Percentiles rank a stretch among this genome's conserved stretches.
phyloP scores from a whole-genome alignment of 2,329 filamentous ascomycete genomes.

The Dissoconium aciculare region DNA sequence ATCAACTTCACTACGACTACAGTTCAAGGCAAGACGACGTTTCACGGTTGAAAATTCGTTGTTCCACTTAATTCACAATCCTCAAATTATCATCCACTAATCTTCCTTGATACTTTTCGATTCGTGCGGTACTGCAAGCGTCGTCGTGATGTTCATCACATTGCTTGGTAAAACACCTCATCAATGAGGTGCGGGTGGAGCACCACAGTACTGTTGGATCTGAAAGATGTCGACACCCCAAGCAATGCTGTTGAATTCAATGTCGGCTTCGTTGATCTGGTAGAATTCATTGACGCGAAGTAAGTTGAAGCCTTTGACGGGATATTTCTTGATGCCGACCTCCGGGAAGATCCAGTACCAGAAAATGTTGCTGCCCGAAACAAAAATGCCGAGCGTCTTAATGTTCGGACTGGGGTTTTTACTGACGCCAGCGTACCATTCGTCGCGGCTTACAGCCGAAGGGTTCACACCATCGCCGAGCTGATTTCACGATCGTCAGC shows the following conservation, averaged over 20 bases:
- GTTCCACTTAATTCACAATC: too few species aligned
- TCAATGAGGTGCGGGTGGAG: too few species aligned
- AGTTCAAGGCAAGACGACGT: too few species aligned
- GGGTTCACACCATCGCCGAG: neutral
- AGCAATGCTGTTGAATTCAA: slow-evolving; percentile 2
- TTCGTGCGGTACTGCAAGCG: too few species aligned
- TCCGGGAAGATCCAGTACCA: slow-evolving; percentile 9
- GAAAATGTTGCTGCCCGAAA: slow-evolving; percentile 7
- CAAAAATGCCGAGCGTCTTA: slow-evolving; percentile 5
- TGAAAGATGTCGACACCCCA: slow-evolving; percentile 1
- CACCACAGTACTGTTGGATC: neutral
- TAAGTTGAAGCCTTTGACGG: slow-evolving; percentile 7
- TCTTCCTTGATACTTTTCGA: too few species aligned
- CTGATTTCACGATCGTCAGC: too few species aligned
- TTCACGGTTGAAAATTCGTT: too few species aligned
- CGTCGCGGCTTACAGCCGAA: neutral
- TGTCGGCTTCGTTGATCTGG: slow-evolving; percentile 2
- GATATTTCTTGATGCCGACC: slow-evolving; percentile 5
- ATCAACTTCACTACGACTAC: too few species aligned
- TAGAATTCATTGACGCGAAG: slow-evolving; percentile 3
- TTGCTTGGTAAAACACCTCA: too few species aligned
- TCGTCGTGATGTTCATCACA: too few species aligned
- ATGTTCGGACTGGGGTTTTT: slow-evolving; percentile 3
- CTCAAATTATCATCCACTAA: too few species aligned
- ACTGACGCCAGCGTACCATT: slow-evolving; percentile 1